phyloP scores from a whole-genome alignment of 73 alveolate genomes.

The Uronychia setigera region DNA sequence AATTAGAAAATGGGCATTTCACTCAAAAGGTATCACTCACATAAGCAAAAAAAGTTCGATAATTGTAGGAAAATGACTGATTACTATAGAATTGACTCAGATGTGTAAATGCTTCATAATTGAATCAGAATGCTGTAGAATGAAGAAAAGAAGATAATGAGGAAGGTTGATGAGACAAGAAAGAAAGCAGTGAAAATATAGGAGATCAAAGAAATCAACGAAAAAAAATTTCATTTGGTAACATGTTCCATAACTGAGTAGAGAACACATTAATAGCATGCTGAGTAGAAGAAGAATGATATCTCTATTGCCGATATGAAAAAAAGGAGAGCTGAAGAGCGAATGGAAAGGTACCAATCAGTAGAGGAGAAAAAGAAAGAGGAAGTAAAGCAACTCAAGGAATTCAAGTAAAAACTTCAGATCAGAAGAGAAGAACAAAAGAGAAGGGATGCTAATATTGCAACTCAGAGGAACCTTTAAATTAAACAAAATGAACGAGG shows the following conservation, averaged over 20 bases:
- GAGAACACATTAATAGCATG: neutral
- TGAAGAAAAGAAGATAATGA: constrained; percentile 13
- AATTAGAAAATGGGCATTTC: neutral
- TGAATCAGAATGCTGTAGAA: constrained; percentile 20
- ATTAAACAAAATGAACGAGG: neutral
- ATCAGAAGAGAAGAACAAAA: neutral
- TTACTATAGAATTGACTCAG: neutral
- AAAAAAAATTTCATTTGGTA: neutral
- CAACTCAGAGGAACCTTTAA: neutral
- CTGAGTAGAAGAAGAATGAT: neutral
- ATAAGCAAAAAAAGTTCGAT: constrained; percentile 16
- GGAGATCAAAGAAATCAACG: constrained; percentile 17
- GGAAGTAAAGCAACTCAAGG: constrained; percentile 4
- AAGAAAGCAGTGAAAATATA: constrained; percentile 17
- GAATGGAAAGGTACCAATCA: neutral
- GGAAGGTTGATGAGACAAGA: constrained; percentile 12
- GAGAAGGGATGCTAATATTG: neutral
- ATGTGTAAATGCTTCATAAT: constrained; percentile 16
- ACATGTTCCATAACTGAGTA: neutral
- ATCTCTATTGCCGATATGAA: neutral
- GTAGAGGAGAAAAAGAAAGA: neutral
- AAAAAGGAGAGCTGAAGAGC: neutral
- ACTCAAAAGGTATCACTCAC: neutral
- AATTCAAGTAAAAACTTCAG: neutral
- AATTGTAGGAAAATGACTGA: constrained; percentile 2